Percentiles rank a stretch among this genome's conserved stretches.
These are phyloP conservation scores for Neofusicoccum laricinum DNA, from an alignment of 2,329 filamentous ascomycete species.

Conservation along the genomic window DNA sequence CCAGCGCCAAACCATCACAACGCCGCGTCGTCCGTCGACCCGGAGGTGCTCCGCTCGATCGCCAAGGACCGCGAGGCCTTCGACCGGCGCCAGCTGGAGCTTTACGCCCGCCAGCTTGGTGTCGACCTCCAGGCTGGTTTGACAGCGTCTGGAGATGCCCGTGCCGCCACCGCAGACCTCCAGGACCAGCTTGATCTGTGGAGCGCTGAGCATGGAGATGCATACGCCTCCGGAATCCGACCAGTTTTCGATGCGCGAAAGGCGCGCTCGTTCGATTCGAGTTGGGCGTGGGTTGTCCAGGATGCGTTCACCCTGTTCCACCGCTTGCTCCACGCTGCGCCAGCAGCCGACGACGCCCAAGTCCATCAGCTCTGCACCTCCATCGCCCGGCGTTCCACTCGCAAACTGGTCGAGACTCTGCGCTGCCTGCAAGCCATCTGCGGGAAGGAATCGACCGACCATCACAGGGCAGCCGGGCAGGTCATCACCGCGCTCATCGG, in stretches of 20 bases:
- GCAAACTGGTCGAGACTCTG: not conserved
- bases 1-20: not conserved
- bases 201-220: constrained; percentile 21
- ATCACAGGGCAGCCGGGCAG: not conserved
- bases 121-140: constrained; percentile 17
- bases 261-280: constrained; percentile 21
- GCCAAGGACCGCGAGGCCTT: constrained; percentile 19
- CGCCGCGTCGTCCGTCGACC: constrained; percentile 18
- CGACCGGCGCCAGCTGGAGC: constrained; percentile 19
- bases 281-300: constrained; percentile 24
- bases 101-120: constrained; percentile 19
- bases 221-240: constrained; percentile 21
- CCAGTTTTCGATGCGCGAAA: constrained; percentile 22
- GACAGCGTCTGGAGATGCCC: constrained; percentile 17
- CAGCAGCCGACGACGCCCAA: not conserved
- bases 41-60: constrained; percentile 19
- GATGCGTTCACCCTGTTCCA: constrained; percentile 21
- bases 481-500: not conserved
- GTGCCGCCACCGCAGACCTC: constrained; percentile 19
- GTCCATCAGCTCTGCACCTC: not conserved
- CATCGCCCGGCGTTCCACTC: not conserved
- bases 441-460: not conserved
- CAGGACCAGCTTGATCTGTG: constrained; percentile 22
- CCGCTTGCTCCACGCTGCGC: constrained; percentile 16
- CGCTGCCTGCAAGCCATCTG: not conserved